These are phyloP conservation scores for Rhizopogon vesiculosus DNA, from an alignment of 768 basidiomycete species.

Conservation along the genomic window DNA sequence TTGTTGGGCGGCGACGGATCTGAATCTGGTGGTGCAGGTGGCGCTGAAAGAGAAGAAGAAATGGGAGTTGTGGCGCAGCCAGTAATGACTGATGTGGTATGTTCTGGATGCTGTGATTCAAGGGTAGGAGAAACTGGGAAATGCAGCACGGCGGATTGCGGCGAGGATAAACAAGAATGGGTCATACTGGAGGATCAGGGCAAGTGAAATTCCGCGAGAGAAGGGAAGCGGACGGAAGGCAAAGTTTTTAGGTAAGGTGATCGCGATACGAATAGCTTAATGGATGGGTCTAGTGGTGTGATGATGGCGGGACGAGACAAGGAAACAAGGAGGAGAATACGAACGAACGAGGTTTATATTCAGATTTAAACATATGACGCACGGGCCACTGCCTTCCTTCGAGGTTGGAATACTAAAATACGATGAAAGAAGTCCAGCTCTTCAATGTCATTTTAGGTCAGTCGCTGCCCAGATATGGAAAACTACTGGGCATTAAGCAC, in stretches of 20 bases:
- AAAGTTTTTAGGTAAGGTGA: slow-evolving; percentile 9
- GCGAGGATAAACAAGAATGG: slow-evolving; percentile 17
- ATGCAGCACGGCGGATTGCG: slow-evolving; percentile 18
- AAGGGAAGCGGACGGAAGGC: slow-evolving; percentile 8
- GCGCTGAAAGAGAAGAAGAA: slow-evolving; percentile 10
- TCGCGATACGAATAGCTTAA: slow-evolving; percentile 6
- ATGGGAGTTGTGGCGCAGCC: slow-evolving; percentile 4
- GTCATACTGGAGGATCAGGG: slow-evolving; percentile 25
- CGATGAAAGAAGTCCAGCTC: slow-evolving; percentile 15
- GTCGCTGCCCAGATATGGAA: slow-evolving; percentile 17
- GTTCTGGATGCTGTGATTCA: neutral
- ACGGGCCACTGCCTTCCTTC: slow-evolving; percentile 18
- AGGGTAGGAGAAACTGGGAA: slow-evolving; percentile 3
- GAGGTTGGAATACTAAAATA: slow-evolving; percentile 11
- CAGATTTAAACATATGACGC: slow-evolving; percentile 16
- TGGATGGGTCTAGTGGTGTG: slow-evolving; percentile 7
- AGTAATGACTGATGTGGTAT: slow-evolving; percentile 4
- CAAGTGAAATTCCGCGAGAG: slow-evolving; percentile 10
- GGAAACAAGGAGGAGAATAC: slow-evolving; percentile 7
- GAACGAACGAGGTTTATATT: slow-evolving; percentile 19
- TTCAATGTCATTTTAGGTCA: slow-evolving; percentile 11
- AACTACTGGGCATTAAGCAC: slow-evolving; percentile 6
- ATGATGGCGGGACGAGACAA: slow-evolving; percentile 10
- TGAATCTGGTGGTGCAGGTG: slow-evolving; percentile 16
- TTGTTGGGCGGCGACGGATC: slow-evolving; percentile 6